Conservation (phyloP, 768 basidiomycete genomes). For the Lactarius hatsudake region DNA sequence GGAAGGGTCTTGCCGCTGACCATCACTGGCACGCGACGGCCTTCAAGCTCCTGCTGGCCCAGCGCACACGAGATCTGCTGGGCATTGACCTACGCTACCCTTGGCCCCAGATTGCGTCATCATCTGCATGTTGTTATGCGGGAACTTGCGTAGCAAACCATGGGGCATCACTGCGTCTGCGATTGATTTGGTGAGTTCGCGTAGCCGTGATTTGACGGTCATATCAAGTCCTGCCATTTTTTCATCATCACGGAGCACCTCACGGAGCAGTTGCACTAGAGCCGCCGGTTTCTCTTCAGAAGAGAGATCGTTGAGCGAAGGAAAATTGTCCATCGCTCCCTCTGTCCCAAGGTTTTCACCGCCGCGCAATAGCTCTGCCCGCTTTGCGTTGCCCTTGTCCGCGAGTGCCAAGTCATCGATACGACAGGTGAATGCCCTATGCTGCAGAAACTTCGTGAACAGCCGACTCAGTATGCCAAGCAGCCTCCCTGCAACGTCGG, state of each 20-base stretch:
- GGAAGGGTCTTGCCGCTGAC: conserved; percentile 98
- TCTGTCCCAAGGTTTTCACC: conserved; percentile 76
- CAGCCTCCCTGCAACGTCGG: conserved; percentile 83
- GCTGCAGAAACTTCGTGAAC: conserved; percentile 96
- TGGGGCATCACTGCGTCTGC: conserved; percentile 84
- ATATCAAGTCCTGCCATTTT: conserved; percentile 98
- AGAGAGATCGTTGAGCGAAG: conserved; percentile 56
- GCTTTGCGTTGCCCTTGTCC: conserved; percentile 66
- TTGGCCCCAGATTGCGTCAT: conserved; percentile 99
- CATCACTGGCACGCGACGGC: conserved; percentile 98
- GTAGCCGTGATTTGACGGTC: conserved; percentile 82
- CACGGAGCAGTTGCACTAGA: conserved; percentile 73
- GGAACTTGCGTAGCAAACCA: conserved; percentile 89
- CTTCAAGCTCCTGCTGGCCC: conserved; percentile 97
- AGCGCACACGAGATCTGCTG: conserved; percentile 97
- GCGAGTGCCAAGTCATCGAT: conserved; percentile 98
- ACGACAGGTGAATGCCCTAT: conserved; percentile 95
- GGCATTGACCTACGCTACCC: conserved; percentile 96
- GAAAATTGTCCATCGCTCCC: conserved; percentile 89
- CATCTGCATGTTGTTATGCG: conserved; percentile 98
- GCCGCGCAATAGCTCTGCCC: conserved; percentile 63
- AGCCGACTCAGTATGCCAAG: conserved; percentile 91
- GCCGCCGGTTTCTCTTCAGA: conserved; percentile 53
- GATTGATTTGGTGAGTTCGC: conserved; percentile 86
- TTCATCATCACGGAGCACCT: conserved; percentile 89